Percentiles rank a stretch among this genome's conserved stretches.
These are phyloP conservation scores for Filobasidium wieringae DNA, from an alignment of 768 basidiomycete species.

Conservation along the genomic window DNA sequence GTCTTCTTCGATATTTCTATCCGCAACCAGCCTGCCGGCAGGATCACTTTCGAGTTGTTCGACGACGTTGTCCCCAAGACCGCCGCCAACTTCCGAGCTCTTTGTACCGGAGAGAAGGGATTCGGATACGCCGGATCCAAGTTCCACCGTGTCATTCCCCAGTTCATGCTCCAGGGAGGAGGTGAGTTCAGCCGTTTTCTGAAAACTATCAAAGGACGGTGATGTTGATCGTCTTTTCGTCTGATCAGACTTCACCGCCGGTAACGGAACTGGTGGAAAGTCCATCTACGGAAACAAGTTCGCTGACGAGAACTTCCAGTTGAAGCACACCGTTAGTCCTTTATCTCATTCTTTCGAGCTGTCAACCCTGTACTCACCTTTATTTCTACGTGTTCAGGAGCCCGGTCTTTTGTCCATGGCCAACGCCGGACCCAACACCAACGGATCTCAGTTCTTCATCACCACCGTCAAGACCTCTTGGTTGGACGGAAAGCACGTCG, in stretches of 20 bases:
- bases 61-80: constrained; percentile 49
- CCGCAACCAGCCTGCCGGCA: constrained; percentile 25
- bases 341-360: not conserved
- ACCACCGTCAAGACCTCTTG: constrained; percentile 19
- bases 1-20: constrained; percentile 34
- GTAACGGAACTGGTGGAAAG: constrained; percentile 40
- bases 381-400: constrained; percentile 11
- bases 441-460: constrained; percentile 42
- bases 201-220: too few species aligned
- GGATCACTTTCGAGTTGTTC: constrained; percentile 63
- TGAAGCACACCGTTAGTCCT: constrained; percentile 22
- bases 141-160: constrained; percentile 56
- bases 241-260: constrained; percentile 66
- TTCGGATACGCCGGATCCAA: constrained; percentile 59
- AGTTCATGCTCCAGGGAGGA: constrained; percentile 63
- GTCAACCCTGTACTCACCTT: not conserved
- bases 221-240: too few species aligned
- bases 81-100: constrained; percentile 58
- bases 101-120: constrained; percentile 57
- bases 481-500: constrained; percentile 45
- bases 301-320: constrained; percentile 37
- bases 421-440: constrained; percentile 50
- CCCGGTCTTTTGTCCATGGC: constrained; percentile 49
- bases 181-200: too few species aligned
- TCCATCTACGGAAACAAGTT: constrained; percentile 39